Evolutionary conservation across 371 early-diverging fungal genomes (phyloP), one percentile per base, ranked within the genome.

Genomic region (Mortierella sp.): DNA sequence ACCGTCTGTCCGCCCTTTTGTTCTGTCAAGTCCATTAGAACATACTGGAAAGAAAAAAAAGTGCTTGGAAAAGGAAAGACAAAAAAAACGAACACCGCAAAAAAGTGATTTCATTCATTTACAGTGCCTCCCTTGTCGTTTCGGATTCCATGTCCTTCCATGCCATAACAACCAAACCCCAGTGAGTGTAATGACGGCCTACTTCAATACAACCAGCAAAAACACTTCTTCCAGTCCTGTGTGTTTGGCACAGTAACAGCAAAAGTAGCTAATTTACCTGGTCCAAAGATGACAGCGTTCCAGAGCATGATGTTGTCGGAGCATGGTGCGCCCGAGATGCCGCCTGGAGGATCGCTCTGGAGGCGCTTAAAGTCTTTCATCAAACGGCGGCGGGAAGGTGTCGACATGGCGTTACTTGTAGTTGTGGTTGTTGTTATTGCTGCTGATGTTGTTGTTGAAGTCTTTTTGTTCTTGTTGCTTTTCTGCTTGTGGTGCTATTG

Each of bases 211-310:
- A 3, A 16, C 63, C 34, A 26, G 1, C 28, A 7, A 1, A 10
- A 16, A n/a, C n/a, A n/a, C n/a, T n/a, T n/a, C n/a, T n/a, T n/a
- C n/a, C n/a, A 16, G 7, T 19, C 42, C 9, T 11, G 24, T 9
- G 11, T 21, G 38, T 38, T 10, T 11, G 1, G 38, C 8, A 75
- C 60, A 75, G 21, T 42, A 28, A 1, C 26, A 31, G 42, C 44
- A 21, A 47, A 28, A 34, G 34, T 38, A 38, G 54, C 38, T 28
- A 1, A 26, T 80, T 88, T 92, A 95, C 94, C 93, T 70, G 99
- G 99, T 13, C 98, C 99, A 91, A 99, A 98, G 88, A 99, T 99
- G 54, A 99, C 97, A 7, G 99, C 99, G 88, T 98, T 97, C 98
- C 98, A 98, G 75, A 95, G 88, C 95, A 97, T 95, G 80, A 97